Evolutionary conservation across 495 filamentous ascomycete genomes (phyloP), one percentile per base, ranked within the genome.

Genomic region (Aspergillus baeticus): DNA sequence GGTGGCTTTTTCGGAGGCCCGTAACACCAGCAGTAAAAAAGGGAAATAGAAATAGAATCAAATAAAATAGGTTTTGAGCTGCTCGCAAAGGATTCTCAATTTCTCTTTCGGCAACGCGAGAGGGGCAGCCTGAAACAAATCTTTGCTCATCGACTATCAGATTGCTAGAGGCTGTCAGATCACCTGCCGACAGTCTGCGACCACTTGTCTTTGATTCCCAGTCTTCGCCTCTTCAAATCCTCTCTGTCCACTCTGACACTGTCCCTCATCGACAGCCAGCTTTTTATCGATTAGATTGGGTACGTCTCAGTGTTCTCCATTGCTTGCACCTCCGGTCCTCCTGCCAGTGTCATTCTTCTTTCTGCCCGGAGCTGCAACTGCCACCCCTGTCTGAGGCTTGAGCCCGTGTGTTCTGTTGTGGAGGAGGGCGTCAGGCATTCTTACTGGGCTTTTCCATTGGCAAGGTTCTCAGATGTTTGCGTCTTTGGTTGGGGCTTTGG

Each of bases 1-100:
- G 44, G 56, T 62, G 55, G 56, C 60, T 63, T 45, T 39, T 51
- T 43, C 47, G 52, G 45, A 61, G 53, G 49, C 55, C 42, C 54
- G 43, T 33, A 53, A 57, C 10, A 57, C 10, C 39, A 51, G 55
- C 50, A 62, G 51, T 50, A 49, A 39, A 33, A 53, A 51, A 57
- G 23, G 43, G 37, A 53, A 47, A 20, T 23, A 55, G 18, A 13
- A 33, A 51, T 34, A 26, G 39, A 51, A 41, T 29, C 33, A 41
- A 38, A 56, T 14, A 45, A 37, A 38, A 38, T 51, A 52, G 22
- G 17, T 8, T 29, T 29, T 3, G 26, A 29, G 26, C 4, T 29
- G 26, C 26, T 29, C 26, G 26, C 26, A 29, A 29, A 29, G 26
- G 26, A 29, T 29, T 8, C 26, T 29, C 26, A 8, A 29, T 29